phyloP scores from a whole-genome alignment of 2,329 filamentous ascomycete species.

The Sporothrix globosa region DNA sequence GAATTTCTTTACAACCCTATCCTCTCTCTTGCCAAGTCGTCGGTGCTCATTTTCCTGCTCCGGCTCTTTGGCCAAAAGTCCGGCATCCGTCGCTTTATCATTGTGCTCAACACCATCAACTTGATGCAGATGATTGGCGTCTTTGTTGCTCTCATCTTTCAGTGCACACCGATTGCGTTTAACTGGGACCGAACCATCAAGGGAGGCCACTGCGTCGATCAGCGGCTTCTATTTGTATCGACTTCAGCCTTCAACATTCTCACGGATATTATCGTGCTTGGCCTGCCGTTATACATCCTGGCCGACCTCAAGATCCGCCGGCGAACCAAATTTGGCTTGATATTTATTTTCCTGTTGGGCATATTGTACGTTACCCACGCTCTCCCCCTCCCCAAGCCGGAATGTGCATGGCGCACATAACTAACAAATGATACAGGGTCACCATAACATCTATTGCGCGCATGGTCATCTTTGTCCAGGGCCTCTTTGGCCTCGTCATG shows the following conservation, averaged over 20 bases:
- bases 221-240: conserved; percentile 40
- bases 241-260: conserved; percentile 49
- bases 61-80: conserved; percentile 42
- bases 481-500: conserved; percentile 27
- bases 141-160: conserved; percentile 43
- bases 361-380: conserved; percentile 38
- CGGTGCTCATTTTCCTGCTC: conserved; percentile 42
- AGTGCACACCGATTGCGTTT: conserved; percentile 48
- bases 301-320: conserved; percentile 40
- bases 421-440: not conserved
- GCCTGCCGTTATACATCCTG: conserved; percentile 46
- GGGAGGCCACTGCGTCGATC: conserved; percentile 45
- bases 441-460: conserved; percentile 9
- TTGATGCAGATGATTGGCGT: conserved; percentile 42
- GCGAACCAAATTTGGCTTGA: conserved; percentile 40
- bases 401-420: not conserved
- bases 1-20: conserved; percentile 46
- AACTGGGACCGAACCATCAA: conserved; percentile 51
- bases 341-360: conserved; percentile 42
- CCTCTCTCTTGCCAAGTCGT: conserved; percentile 44
- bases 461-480: conserved; percentile 42
- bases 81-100: conserved; percentile 40
- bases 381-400: not conserved
- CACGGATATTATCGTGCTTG: conserved; percentile 50
- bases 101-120: conserved; percentile 42